A percentile compares a stretch with the other conserved stretches of the same genome.
Evolutionary conservation across 345 rosid genomes (phyloP).

Genomic region (Aethionema arabicum): DNA sequence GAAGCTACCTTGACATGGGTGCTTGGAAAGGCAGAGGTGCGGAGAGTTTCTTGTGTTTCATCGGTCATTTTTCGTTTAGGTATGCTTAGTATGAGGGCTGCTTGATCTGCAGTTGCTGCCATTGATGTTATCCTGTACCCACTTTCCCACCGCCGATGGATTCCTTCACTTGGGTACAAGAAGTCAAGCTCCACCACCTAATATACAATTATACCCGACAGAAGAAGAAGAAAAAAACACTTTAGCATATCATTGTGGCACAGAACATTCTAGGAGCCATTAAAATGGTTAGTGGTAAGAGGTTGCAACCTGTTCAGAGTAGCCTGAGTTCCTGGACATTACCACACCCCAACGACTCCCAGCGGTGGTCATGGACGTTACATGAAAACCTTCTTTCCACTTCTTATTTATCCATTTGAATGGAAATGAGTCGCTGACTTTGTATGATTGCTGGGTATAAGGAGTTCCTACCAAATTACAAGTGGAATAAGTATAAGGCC

Average conservation of each 20-base stretch:
- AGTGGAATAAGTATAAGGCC: slow-evolving; percentile 22
- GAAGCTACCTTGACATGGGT: slow-evolving; percentile 82
- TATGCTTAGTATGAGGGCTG: slow-evolving; percentile 82
- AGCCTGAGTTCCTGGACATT: slow-evolving; percentile 93
- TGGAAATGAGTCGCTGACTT: slow-evolving; percentile 97
- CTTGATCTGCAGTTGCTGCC: slow-evolving; percentile 94
- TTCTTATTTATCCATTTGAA: slow-evolving; percentile 98
- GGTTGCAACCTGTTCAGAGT: slow-evolving; percentile 70
- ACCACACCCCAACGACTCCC: slow-evolving; percentile 95
- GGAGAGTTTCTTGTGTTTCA: slow-evolving; percentile 94
- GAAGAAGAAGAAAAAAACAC: slow-evolving; percentile 10
- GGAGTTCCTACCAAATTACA: slow-evolving; percentile 65
- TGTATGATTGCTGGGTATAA: slow-evolving; percentile 95
- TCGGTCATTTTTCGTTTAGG: slow-evolving; percentile 83
- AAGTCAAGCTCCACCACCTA: slow-evolving; percentile 98
- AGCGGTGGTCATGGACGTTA: slow-evolving; percentile 95
- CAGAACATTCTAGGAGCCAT: neutral
- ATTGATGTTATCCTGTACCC: slow-evolving; percentile 90
- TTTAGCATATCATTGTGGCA: slow-evolving; percentile 9
- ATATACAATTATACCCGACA: no score
- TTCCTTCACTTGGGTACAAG: slow-evolving; percentile 93
- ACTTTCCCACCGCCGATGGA: slow-evolving; percentile 87
- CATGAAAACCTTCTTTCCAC: slow-evolving; percentile 99
- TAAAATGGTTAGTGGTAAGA: slow-evolving; percentile 16
- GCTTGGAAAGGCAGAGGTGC: slow-evolving; percentile 96